Conservation (phyloP, 805 yeast species). For the Ogataea glucozyma region DNA sequence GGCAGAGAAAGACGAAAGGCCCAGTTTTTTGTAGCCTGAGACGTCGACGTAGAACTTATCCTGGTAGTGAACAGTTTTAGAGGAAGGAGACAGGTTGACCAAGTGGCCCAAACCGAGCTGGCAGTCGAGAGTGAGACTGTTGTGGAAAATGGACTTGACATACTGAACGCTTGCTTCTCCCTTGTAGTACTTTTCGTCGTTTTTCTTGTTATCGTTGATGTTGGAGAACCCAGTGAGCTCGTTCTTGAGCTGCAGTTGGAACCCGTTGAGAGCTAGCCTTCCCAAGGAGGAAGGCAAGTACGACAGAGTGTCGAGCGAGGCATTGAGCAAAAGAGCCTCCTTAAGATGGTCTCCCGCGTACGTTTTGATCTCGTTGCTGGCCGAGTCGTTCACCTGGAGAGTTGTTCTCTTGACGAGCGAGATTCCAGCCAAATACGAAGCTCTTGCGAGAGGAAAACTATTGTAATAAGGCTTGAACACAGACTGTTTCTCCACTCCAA, state of each 20-base stretch:
- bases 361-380: constrained; percentile 56
- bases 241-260: constrained; percentile 38
- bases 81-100: constrained; percentile 36
- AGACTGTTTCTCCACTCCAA: constrained; percentile 46
- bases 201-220: constrained; percentile 15
- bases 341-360: constrained; percentile 67
- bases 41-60: constrained; percentile 75
- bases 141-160: constrained; percentile 44
- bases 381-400: constrained; percentile 49
- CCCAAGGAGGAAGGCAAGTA: constrained; percentile 34
- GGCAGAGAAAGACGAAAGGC: constrained; percentile 8
- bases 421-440: constrained; percentile 48
- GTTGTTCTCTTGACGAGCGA: constrained; percentile 59
- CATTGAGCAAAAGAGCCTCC: constrained; percentile 47
- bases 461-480: not conserved
- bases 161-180: constrained; percentile 33
- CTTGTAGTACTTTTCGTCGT: constrained; percentile 39
- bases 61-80: constrained; percentile 52
- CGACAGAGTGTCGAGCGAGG: constrained; percentile 45
- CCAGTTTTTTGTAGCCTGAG: constrained; percentile 27
- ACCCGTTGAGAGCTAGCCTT: constrained; percentile 50
- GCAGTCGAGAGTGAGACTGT: constrained; percentile 50
- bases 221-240: constrained; percentile 45
- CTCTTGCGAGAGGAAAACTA: constrained; percentile 11
- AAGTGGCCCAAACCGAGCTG: constrained; percentile 59